These are phyloP conservation scores for Colletotrichum sojae DNA, from an alignment of 2,329 filamentous ascomycete genomes.

Conservation along the genomic window DNA sequence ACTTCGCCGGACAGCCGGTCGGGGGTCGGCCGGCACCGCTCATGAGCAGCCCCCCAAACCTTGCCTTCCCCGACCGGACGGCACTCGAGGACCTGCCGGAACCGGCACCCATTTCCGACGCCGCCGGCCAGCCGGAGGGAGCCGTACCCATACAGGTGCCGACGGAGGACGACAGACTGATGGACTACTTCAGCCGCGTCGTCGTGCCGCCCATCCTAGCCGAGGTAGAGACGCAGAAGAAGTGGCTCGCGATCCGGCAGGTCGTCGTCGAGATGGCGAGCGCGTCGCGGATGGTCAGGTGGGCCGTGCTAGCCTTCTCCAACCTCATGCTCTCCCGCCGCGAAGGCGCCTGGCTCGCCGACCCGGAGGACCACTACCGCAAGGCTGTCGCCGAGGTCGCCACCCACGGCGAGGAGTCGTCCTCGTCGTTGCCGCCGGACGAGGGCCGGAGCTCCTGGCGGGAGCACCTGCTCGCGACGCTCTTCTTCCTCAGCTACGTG, in stretches of 20 bases:
- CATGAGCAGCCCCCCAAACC: constrained; percentile 23
- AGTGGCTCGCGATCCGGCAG: constrained; percentile 65
- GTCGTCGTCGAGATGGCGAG: constrained; percentile 62
- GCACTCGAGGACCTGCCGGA: constrained; percentile 15
- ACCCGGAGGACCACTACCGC: constrained; percentile 55
- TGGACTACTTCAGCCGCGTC: constrained; percentile 64
- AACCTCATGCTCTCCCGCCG: constrained; percentile 58
- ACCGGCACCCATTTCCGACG: constrained; percentile 20
- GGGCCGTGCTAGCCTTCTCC: constrained; percentile 66
- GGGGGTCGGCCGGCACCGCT: constrained; percentile 7
- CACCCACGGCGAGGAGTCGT: constrained; percentile 16
- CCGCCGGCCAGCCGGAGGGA: constrained; percentile 22
- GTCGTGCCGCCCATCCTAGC: constrained; percentile 67
- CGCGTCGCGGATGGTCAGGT: constrained; percentile 61
- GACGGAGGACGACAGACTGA: constrained; percentile 46
- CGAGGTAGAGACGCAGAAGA: constrained; percentile 66
- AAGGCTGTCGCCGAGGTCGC: constrained; percentile 53
- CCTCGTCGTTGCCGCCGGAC: constrained; percentile 30
- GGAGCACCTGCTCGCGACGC: constrained; percentile 62
- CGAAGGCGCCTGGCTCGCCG: constrained; percentile 49
- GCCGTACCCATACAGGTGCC: constrained; percentile 2
- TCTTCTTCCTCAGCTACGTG: constrained; percentile 69
- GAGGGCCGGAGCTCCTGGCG: constrained; percentile 47
- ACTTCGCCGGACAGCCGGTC: neutral
- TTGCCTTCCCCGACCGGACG: constrained; percentile 21